Base-by-base conservation (phyloP, 805 yeast species). In the Cephaloascus albidus region DNA sequence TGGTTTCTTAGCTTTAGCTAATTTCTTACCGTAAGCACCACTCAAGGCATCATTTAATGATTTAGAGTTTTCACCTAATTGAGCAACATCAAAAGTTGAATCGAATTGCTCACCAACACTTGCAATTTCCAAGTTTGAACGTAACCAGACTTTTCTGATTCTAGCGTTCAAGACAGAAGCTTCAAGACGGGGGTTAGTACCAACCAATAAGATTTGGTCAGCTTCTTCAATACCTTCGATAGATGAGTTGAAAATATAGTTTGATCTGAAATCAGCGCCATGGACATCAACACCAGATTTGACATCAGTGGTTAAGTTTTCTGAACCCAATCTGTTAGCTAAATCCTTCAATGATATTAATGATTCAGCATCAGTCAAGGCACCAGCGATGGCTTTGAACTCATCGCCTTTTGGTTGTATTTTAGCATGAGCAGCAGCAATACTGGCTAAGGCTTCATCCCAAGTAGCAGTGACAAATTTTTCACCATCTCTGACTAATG, bases 151-250 rank as follows among this genome's bases (percentile, higher is more conserved):
- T 58, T 78, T 81, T 70, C 95, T 77, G 50, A 85, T 80, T 62
- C 94, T 76, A 33, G 90, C 76, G 60, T 85, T 85, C 52, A 85
- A 70, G 15, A 86, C 94, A 34, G 95, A 87, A 43, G 95, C 95
- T 66, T 85, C 95, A 55, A 74, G 87, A 56, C 95, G 75, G 43
- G 95, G 94, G 68, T 85, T 85, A 36, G 95, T 78, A 45, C 95
- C 95, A 42, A 85, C 75, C 43, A 85, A 70, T 53, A 85, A 68
- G 45, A 85, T 80, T 49, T 76, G 85, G 55, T 86, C 95, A 39
- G 94, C 88, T 43, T 78, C 81, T 58, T 84, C 93, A 46, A 85
- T 72, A 35, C 93, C 93, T 40, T 74, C 78, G 45, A 85, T 78
- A 33, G 85, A 70, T 12, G 94, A 74, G 72, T 85, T 85, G 73